Base-by-base conservation (phyloP, 1,284 basidiomycete genomes). In the Taiwanofungus camphoratus region DNA sequence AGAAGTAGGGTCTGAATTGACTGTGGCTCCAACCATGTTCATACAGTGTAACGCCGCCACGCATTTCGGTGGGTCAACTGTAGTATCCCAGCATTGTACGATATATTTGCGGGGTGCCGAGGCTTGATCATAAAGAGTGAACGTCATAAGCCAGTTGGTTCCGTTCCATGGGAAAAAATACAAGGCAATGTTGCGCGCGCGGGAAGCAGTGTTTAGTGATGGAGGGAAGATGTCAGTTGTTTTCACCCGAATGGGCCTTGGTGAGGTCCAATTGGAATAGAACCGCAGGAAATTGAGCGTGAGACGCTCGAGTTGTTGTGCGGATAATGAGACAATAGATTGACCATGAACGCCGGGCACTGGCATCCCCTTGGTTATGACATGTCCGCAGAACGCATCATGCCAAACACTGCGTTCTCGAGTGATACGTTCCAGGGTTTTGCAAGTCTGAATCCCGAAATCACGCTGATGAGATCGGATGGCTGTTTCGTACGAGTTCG, bases 81-180 rank as follows among this genome's bases (percentile, higher is more conserved):
- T 5, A 30, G 57, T 26, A 46, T 80, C 75, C 79, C 79, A 82
- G 44, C 76, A 77, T 39, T 74, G 71, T 26, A 81, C 42, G 6
- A 56, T 58, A 31, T 67, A 71, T n/a, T 52, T 36, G 11, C 55
- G 42, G n/a, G 42, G 33, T 1, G 45, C 18, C 39, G 56, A 5
- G 26, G 45, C n/a, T 38, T 53, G 15, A 51, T 58, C 56, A 59
- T 57, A 15, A 57, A 59, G 43, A 8, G 56, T 61, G 20, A 77
- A 55, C 0, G 72, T 73, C 20, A 82, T 51, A 1, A 82, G 55
- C 58, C 67, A 74, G 5, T 65, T 60, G 16, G 59, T 58, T 1
- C 56, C 60, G 24, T 60, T 50, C 0, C 60, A 63, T 1, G 70
- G 69, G 0, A 80, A 45, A 50, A 79, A 74, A 32, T 69, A 60